Evolutionary conservation across 352 stramenopile species (phyloP).

Genomic region (Saprolegnia parasitica): DNA sequence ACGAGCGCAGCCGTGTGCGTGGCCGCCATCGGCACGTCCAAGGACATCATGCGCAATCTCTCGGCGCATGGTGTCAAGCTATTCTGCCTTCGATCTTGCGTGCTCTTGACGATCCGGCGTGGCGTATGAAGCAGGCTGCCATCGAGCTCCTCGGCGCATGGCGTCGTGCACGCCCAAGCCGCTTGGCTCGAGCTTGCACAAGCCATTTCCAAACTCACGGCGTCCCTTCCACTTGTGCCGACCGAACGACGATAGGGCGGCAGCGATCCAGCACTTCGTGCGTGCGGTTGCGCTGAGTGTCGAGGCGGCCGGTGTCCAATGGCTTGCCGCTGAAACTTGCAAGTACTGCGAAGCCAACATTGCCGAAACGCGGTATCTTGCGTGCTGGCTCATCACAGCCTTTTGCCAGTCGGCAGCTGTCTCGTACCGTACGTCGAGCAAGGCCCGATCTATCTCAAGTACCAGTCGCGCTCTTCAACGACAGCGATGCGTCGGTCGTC

Average conservation of each 20-base stretch:
- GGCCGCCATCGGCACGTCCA: constrained; percentile 91
- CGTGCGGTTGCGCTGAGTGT: constrained; percentile 78
- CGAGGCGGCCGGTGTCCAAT: constrained; percentile 89
- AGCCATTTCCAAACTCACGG: constrained; percentile 97
- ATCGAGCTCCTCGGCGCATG: constrained; percentile 97
- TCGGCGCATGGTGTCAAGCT: constrained; percentile 98
- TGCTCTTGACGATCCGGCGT: constrained; percentile 91
- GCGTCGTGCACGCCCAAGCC: constrained; percentile 98
- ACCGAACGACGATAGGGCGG: constrained; percentile 39
- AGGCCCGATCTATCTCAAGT: constrained; percentile 93
- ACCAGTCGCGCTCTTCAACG: constrained; percentile 96
- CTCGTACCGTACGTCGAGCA: constrained; percentile 93
- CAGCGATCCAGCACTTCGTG: constrained; percentile 66
- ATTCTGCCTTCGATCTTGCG: constrained; percentile 96
- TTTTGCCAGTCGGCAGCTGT: constrained; percentile 83
- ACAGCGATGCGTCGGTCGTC: constrained; percentile 86
- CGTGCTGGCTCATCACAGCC: constrained; percentile 87
- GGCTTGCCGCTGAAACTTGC: constrained; percentile 90
- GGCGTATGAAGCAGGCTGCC: constrained; percentile 97
- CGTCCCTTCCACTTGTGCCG: constrained; percentile 90
- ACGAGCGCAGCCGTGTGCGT: constrained; percentile 93
- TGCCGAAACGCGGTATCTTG: constrained; percentile 78
- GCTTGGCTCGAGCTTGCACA: constrained; percentile 96
- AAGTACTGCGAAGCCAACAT: constrained; percentile 92
- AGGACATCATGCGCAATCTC: constrained; percentile 98